phyloP scores from a whole-genome alignment of 495 filamentous ascomycete genomes.

The Aspergillus sparsus region DNA sequence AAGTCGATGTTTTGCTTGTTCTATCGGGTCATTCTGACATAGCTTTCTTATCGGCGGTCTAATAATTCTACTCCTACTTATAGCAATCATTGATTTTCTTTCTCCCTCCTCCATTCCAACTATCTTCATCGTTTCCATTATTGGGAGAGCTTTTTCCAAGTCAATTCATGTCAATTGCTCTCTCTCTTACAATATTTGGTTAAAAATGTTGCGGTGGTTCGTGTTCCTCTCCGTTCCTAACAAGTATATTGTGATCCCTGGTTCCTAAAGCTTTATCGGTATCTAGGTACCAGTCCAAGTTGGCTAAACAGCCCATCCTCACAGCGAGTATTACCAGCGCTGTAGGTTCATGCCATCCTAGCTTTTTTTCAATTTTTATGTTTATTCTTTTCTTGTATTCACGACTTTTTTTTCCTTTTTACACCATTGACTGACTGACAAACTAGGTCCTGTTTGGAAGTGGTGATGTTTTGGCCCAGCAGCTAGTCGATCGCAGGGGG shows the following conservation, averaged over 20 bases:
- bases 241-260: constrained; percentile 3
- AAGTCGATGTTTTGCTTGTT: constrained; percentile 24
- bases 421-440: background rate
- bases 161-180: constrained; percentile 10
- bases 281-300: constrained; percentile 81
- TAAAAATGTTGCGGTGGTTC: constrained; percentile 50
- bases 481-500: constrained; percentile 82
- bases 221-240: constrained; percentile 12
- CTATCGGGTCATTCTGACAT: constrained; percentile 16
- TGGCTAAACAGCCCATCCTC: constrained; percentile 78
- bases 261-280: constrained; percentile 18
- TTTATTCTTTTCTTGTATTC: background rate
- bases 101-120: background rate
- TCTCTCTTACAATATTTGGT: background rate
- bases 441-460: constrained; percentile 79
- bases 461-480: constrained; percentile 91
- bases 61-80: constrained; percentile 13
- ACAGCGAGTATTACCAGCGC: constrained; percentile 87
- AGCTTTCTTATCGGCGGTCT: constrained; percentile 26
- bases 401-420: background rate
- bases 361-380: background rate
- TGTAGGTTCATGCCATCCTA: constrained; percentile 38
- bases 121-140: background rate
- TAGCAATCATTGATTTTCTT: constrained; percentile 13
- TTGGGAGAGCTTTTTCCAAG: background rate